Base-by-base conservation (phyloP, 495 filamentous ascomycete species). In the Trichoderma orchidacearum region DNA sequence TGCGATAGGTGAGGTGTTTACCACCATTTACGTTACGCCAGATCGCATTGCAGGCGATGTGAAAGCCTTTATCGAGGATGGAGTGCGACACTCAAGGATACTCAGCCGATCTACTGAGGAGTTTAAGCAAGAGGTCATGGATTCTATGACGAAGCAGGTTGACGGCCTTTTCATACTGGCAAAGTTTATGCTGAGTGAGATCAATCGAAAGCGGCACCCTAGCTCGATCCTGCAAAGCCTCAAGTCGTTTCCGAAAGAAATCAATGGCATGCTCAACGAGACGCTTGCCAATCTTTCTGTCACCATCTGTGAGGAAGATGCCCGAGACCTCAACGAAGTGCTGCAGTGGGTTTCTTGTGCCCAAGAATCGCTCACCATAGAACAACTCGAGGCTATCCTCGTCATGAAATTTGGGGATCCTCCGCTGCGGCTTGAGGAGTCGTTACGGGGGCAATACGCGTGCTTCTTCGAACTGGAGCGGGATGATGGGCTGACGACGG, bases 151-250 rank as follows among this genome's bases (percentile, higher is more conserved):
- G 9, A 54, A 60, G 31, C 62, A 60, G 1, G 69, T 68, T 0
- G 58, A 69, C 41, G 70, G 70, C 11, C 68, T 73, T 62, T 73
- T 73, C 56, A 60, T 71, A 3, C 68, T 68, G 65, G 69, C 66
- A 11, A 61, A 68, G 30, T 59, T 71, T 2, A 70, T 70, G 64
- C 30, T 70, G 21, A 57, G 64, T n/a, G 66, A 71, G 54, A 36
- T 73, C n/a, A 51, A 56, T 12, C 62, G 63, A 50, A 65, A 66
- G 61, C 59, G 62, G 3, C 56, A 57, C 30, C 63, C 62, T 11
- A 53, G 50, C 18, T 56, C 56, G 11, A 70, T 73, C 7, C 60
- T 60, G 17, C 63, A 64, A 17, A 54, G 51, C 2, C 62, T 73
- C 8, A 59, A 70, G 29, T 38, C 62, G 28, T 63, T 64, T 3